Base-by-base conservation (phyloP, 164 flowering plant genomes). In the Chimonanthus praecox region DNA sequence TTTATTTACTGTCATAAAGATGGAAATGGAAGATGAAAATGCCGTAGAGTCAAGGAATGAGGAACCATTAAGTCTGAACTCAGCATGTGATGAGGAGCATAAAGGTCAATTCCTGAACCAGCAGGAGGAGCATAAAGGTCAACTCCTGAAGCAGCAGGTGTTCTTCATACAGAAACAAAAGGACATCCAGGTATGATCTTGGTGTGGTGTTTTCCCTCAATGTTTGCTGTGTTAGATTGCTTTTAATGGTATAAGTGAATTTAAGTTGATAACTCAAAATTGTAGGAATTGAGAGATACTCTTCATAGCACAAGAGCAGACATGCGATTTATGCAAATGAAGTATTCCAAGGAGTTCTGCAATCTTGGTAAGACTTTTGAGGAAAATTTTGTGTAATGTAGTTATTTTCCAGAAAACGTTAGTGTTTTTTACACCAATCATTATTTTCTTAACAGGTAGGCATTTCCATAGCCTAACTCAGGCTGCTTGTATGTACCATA, bases 401-500 rank as follows among this genome's bases (percentile, higher is more conserved):
- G 15, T 63, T 2, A 43, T 66, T 66, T 66, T 66, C 67, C 20
- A 62, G 13, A 4, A 4, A 62, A 11, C n/a, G 6, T 15, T 13
- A 66, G 11, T 3, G 11, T 45, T 66, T 43, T 33, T 9, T 33
- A 45, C 15, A 9, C 11, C 45, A 43, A 65, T 66, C 11, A 33
- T 46, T 8, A 15, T 66, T 45, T 44, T 66, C 48, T 11, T 43
- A 21, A 63, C 80, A 95, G 99, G 93, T 33, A 69, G 81, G 78
- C 94, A 96, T 74, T 75, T 96, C 60, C 83, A 84, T 80, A 90
- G 94, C 74, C 85, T 96, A 70, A 86, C 97, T 76, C 87, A 87
- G 78, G 98, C 98, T 78, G 98, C 99, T 75, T 86, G 96, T 61
- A 90, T 90, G 18, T 96, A 96, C 79, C 97, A 94, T 74, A 89